phyloP scores from a whole-genome alignment of 208 protist species.

The Porcisia hertigi region DNA sequence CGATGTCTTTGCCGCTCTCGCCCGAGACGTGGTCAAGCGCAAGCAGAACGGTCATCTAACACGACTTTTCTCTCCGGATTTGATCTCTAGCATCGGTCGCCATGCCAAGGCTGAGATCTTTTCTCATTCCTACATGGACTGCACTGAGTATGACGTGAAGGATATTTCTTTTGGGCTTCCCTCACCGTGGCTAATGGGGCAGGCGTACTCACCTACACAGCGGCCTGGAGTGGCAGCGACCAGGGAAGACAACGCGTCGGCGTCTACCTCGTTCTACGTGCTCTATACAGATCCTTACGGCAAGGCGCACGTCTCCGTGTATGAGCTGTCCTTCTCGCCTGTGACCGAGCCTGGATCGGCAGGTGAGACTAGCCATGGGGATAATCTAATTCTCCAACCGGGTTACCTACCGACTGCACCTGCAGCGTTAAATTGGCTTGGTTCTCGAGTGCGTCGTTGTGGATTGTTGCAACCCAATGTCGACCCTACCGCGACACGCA shows the following conservation, averaged over 20 bases:
- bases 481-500: conserved; percentile 49
- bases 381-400: background rate
- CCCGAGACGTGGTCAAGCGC: conserved; percentile 15
- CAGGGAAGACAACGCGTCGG: background rate
- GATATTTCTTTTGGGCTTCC: conserved; percentile 52
- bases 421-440: background rate
- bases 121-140: conserved; percentile 51
- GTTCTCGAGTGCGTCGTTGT: conserved; percentile 16
- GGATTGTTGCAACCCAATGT: conserved; percentile 58
- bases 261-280: conserved; percentile 41
- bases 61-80: conserved; percentile 26
- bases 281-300: conserved; percentile 68
- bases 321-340: conserved; percentile 20
- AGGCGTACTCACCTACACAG: background rate
- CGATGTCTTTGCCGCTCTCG: conserved; percentile 64
- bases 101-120: conserved; percentile 18
- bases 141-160: conserved; percentile 69
- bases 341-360: background rate
- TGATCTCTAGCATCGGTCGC: conserved; percentile 13
- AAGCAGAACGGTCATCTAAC: conserved; percentile 19
- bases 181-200: background rate
- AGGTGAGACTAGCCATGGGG: background rate
- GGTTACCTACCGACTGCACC: background rate
- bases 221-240: background rate
- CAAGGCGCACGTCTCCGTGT: conserved; percentile 70